These are phyloP conservation scores for Gracilaria vermiculophylla DNA, from an alignment of 23 red algal species.

Conservation along the genomic window DNA sequence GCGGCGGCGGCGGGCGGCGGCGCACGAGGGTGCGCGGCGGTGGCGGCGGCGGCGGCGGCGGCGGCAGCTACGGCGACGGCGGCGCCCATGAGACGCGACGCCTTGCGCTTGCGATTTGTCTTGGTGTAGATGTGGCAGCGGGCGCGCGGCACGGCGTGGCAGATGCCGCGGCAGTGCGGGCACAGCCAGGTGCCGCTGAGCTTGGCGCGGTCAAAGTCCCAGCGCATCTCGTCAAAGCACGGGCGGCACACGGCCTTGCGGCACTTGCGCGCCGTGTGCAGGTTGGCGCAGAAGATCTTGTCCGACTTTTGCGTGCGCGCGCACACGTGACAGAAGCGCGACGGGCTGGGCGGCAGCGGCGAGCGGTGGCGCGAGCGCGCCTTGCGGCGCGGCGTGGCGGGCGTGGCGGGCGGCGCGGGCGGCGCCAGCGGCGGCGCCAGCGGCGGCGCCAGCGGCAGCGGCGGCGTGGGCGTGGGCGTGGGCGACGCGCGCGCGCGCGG, in stretches of 20 bases:
- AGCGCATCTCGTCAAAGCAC: slow-evolving; percentile 33
- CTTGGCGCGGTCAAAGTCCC: slow-evolving; percentile 40
- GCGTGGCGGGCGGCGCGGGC: neutral
- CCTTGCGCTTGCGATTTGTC: slow-evolving; percentile 46
- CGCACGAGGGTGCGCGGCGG: too few species aligned
- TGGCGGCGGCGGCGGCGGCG: too few species aligned
- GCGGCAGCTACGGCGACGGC: neutral
- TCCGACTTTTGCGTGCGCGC: slow-evolving; percentile 45
- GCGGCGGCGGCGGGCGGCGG: too few species aligned
- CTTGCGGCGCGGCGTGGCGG: neutral
- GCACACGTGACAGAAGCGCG: slow-evolving; percentile 54
- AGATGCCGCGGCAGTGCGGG: slow-evolving; percentile 50
- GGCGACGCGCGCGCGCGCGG: neutral
- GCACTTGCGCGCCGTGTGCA: slow-evolving; percentile 41
- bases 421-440: neutral
- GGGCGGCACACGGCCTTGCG: slow-evolving; percentile 46
- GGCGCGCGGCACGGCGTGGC: slow-evolving; percentile 25
- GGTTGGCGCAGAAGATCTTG: slow-evolving; percentile 49
- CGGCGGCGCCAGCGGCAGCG: neutral
- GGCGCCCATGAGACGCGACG: neutral
- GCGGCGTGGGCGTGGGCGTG: neutral
- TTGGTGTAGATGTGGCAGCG: slow-evolving; percentile 52
- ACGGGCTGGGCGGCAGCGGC: slow-evolving; percentile 22
- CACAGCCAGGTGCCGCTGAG: slow-evolving; percentile 34
- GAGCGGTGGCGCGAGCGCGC: neutral